Base-by-base conservation (phyloP, 305 asterid genomes). In the Fraxinus greggii region DNA sequence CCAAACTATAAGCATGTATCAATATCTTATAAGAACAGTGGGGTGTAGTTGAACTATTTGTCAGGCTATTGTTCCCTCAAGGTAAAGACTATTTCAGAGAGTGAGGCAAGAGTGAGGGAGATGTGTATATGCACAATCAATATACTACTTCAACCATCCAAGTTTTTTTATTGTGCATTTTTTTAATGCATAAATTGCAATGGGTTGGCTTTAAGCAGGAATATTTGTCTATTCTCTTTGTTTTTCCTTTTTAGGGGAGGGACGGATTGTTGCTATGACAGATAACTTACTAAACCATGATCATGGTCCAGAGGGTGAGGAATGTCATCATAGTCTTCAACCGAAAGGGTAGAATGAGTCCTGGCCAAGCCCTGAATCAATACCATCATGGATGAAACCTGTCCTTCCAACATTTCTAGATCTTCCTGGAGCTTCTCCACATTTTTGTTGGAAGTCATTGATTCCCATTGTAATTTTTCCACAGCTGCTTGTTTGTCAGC, bases 401-500 rank as follows among this genome's bases (percentile, higher is more conserved):
- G 98, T 79, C 88, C 97, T 86, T 88, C 88, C 84, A 86, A 86
- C 81, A 77, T 87, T 63, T 92, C 90, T 51, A 94, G 91, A 83
- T 93, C 93, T 84, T 87, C 89, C 88, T 91, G 92, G 77, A 96
- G 98, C 88, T 81, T 90, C 87, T 88, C 94, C 84, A 86, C 98
- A 63, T 91, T 90, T 81, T 89, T 85, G 83, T 86, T 91, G 80
- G 99, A 91, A 74, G 93, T 91, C 86, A 75, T 90, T 45, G 92
- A 89, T 84, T 94, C 98, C 98, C 99, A 96, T 81, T 91, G 92
- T 88, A 96, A 86, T 82, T 91, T 96, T 82, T 96, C 98, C 78
- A 93, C 92, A 31, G 98, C 97, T 63, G 99, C 99, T 88, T 90
- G 99, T 88, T 93, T 94, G 93, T 96, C 98, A 7, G 99, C 98